phyloP scores from a whole-genome alignment of 2,329 filamentous ascomycete species.

The Fusarium algeriense region DNA sequence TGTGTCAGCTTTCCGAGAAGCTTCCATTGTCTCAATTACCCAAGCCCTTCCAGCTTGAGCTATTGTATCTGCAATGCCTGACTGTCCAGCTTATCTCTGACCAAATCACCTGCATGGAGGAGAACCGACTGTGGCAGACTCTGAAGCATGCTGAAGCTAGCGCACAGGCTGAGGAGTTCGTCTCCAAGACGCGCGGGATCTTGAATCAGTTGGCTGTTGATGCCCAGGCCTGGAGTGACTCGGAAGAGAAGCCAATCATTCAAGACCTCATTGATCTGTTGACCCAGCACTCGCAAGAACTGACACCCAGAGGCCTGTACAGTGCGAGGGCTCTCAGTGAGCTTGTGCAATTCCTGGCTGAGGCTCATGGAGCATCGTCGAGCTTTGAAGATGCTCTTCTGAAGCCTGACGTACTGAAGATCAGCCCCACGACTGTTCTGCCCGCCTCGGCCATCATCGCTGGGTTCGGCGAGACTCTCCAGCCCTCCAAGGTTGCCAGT shows the following conservation, averaged over 20 bases:
- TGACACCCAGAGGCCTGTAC: conserved; percentile 63
- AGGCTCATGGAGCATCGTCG: conserved; percentile 60
- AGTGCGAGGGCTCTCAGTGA: conserved; percentile 64
- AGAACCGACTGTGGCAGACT: conserved; percentile 61
- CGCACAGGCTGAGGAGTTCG: conserved; percentile 58
- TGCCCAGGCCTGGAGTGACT: conserved; percentile 55
- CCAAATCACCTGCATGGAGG: conserved; percentile 61
- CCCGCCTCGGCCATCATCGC: conserved; percentile 63
- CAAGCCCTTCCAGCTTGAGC: conserved; percentile 59
- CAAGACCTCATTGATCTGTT: conserved; percentile 60
- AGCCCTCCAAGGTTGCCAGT: conserved; percentile 61
- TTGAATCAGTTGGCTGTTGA: conserved; percentile 52
- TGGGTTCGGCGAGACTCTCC: conserved; percentile 65
- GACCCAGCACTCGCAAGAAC: conserved; percentile 56
- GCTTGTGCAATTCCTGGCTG: conserved; percentile 61
- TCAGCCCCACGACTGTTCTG: conserved; percentile 60
- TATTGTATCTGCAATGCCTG: conserved; percentile 65
- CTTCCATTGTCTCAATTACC: conserved; percentile 57
- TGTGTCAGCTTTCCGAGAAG: conserved; percentile 66
- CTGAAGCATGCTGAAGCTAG: conserved; percentile 53
- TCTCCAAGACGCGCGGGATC: conserved; percentile 55
- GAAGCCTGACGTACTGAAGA: conserved; percentile 61
- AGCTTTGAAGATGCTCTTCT: conserved; percentile 62
- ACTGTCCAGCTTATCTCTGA: conserved; percentile 66
- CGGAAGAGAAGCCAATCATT: conserved; percentile 54